Base-by-base conservation (phyloP, 2,329 filamentous ascomycete genomes). In the Arthrinium puccinioides region DNA sequence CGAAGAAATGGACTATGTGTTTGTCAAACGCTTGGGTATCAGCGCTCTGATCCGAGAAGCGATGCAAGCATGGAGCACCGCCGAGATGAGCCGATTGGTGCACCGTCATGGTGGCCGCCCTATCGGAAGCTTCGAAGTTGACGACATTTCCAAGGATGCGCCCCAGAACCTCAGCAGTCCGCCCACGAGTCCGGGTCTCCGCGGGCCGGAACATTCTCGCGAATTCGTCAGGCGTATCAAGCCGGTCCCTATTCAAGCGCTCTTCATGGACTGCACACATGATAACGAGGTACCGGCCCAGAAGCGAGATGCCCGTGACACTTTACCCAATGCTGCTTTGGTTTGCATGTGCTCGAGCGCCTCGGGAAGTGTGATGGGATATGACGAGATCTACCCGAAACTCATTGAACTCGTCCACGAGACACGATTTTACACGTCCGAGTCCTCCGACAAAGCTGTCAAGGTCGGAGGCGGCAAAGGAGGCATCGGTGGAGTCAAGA, bases 181-280 rank as follows among this genome's bases (percentile, higher is more conserved):
- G 53, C 55, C 52, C 40, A 49, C 24, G 21, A 56, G 60, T 44
- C 37, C 46, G 44, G 36, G 45, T 45, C 14, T 51, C 44, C 31
- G 38, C 39, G 52, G 58, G 28, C 57, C 58, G 11, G 53, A 60
- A 6, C 55, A 62, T 19, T 63, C 67, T 21, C 66, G 70, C 24
- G 83, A 90, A 50, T 75, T 85, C 14, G 72, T 95, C 47, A 84
- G 82, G 46, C 82, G 74, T 44, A 89, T 98, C 60, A 86, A 87
- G 47, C 82, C 84, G n/a, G 85, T 80, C 4, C 87, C 89, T 4
- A 84, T 97, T 0, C 89, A 95, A 47, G 92, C 90, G 1, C 68
- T 98, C 1, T 96, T 98, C 62, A 97, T 97, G 88, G 94, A 98
- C 58, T 98, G 94, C 61, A 98, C 94, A 0, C 92, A 98, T 59